These are phyloP conservation scores for Ganoderma lingzhi DNA, from an alignment of 1,284 basidiomycete genomes.

Conservation along the genomic window DNA sequence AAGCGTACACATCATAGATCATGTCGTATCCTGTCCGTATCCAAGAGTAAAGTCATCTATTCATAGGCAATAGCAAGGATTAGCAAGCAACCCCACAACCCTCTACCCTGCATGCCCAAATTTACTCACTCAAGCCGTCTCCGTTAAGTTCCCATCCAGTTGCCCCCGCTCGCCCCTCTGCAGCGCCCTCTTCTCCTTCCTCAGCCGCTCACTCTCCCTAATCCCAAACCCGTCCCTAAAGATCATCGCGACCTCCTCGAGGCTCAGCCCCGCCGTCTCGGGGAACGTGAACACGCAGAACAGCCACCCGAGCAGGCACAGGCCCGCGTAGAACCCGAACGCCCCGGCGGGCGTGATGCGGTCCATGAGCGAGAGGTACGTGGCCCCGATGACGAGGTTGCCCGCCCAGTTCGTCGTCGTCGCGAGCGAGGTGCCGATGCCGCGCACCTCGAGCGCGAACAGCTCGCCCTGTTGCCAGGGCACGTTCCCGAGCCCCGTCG, in stretches of 20 bases:
- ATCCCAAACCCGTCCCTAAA: slow-evolving; percentile 69
- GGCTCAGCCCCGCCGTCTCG: slow-evolving; percentile 77
- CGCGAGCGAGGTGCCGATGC: slow-evolving; percentile 82
- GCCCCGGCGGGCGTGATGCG: slow-evolving; percentile 80
- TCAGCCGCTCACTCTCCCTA: slow-evolving; percentile 56
- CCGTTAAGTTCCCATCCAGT: neutral
- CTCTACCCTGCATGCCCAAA: neutral
- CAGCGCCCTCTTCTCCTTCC: slow-evolving; percentile 50
- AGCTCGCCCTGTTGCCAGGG: slow-evolving; percentile 92
- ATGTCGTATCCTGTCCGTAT: neutral
- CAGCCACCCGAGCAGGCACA: slow-evolving; percentile 75
- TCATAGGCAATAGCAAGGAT: neutral
- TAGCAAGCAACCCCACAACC: neutral
- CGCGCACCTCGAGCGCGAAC: slow-evolving; percentile 82
- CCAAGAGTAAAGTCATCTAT: neutral
- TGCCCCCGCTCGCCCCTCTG: slow-evolving; percentile 11
- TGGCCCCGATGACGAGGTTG: slow-evolving; percentile 83
- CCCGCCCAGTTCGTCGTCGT: slow-evolving; percentile 86
- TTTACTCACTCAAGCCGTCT: neutral
- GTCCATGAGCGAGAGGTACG: slow-evolving; percentile 82
- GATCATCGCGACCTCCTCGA: slow-evolving; percentile 78
- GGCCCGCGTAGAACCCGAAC: slow-evolving; percentile 82
- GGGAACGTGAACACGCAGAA: slow-evolving; percentile 80
- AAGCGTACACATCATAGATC: neutral
- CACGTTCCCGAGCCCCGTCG: slow-evolving; percentile 80